phyloP scores from a whole-genome alignment of 2,329 filamentous ascomycete genomes.

The Dactylellina sp. region DNA sequence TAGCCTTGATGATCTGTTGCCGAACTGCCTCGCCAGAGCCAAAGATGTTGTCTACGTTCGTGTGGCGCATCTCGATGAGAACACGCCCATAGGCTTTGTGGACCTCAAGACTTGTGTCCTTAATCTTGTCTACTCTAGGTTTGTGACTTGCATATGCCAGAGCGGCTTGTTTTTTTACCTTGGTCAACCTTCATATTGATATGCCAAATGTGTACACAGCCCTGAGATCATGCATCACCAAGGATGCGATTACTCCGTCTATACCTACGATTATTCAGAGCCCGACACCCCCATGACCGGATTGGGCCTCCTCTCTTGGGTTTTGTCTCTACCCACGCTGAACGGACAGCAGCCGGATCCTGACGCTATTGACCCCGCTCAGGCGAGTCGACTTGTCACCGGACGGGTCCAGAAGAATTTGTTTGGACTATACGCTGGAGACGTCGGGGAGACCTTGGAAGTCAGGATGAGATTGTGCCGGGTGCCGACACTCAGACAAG shows the following conservation, averaged over 20 bases:
- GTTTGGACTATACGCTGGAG: constrained; percentile 82
- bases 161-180: constrained; percentile 9
- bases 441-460: constrained; percentile 85
- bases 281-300: constrained; percentile 92
- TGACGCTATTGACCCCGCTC: constrained; percentile 58
- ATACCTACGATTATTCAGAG: constrained; percentile 96
- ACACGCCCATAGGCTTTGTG: constrained; percentile 52
- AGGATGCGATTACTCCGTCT: constrained; percentile 90
- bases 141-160: constrained; percentile 25
- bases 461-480: constrained; percentile 89
- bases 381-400: constrained; percentile 74
- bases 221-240: constrained; percentile 83
- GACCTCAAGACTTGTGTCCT: constrained; percentile 56
- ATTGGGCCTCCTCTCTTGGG: constrained; percentile 92
- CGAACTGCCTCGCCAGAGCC: constrained; percentile 53
- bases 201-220: constrained; percentile 70
- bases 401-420: constrained; percentile 90
- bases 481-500: constrained; percentile 71
- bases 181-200: constrained; percentile 25
- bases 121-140: constrained; percentile 56
- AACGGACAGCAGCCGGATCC: constrained; percentile 67
- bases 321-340: constrained; percentile 70
- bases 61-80: constrained; percentile 54
- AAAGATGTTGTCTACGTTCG: constrained; percentile 54
- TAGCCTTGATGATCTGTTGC: constrained; percentile 47